Evolutionary conservation across 345 rosid genomes (phyloP).

Genomic region (Acer negundo): DNA sequence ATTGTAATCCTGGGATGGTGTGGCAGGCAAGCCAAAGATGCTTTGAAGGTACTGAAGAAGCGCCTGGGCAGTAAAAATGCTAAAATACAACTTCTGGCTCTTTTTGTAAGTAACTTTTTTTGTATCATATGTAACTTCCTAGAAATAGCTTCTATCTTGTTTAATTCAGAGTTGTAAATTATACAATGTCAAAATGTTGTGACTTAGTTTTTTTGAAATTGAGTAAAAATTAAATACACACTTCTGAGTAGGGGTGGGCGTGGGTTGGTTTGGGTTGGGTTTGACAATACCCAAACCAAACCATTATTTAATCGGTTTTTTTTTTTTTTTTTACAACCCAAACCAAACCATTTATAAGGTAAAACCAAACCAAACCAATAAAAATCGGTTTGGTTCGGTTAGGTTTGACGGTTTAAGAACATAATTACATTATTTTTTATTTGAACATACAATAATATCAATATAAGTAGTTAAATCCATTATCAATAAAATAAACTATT

Average conservation of each 20-base stretch:
- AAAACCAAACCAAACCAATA: too few relatives aligned
- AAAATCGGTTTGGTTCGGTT: too few relatives aligned
- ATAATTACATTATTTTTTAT: too few relatives aligned
- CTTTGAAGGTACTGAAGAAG: conserved; percentile 86
- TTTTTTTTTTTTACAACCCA: too few relatives aligned
- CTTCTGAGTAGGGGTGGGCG: background rate
- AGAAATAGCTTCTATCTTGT: conserved; percentile 9
- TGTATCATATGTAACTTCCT: background rate
- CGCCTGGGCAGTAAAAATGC: conserved; percentile 84
- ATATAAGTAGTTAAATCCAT: too few relatives aligned
- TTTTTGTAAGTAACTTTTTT: conserved; percentile 61
- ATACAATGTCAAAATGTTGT: background rate
- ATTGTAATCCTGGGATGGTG: conserved; percentile 16
- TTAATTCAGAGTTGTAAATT: background rate
- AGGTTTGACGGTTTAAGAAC: too few relatives aligned
- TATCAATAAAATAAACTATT: too few relatives aligned
- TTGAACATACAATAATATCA: too few relatives aligned
- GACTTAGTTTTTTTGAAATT: background rate
- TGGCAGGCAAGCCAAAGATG: conserved; percentile 89
- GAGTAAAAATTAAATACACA: background rate
- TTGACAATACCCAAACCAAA: too few relatives aligned
- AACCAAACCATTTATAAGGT: too few relatives aligned
- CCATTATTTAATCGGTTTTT: too few relatives aligned
- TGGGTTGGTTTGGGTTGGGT: too few relatives aligned
- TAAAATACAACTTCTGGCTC: conserved; percentile 85